These are phyloP conservation scores for Porcisia hertigi DNA, from an alignment of 208 protist species.

Conservation along the genomic window DNA sequence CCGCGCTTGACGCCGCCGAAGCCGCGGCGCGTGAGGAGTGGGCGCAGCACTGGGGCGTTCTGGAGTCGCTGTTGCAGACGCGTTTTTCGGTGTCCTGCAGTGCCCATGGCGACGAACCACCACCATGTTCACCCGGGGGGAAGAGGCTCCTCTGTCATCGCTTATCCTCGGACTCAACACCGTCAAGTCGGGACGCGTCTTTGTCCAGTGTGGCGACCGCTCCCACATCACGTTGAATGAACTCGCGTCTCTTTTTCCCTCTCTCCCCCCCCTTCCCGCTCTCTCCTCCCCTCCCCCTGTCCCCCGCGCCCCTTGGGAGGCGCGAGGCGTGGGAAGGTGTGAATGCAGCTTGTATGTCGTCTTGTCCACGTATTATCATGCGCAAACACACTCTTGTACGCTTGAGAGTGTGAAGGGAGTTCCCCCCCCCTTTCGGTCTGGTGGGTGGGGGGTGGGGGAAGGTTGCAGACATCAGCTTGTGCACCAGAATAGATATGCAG, in stretches of 20 bases:
- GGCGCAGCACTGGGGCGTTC: constrained; percentile 68
- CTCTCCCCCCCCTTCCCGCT: no score
- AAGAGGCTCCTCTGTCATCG: background rate
- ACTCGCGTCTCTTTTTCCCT: background rate
- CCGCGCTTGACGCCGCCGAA: constrained; percentile 24
- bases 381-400: background rate
- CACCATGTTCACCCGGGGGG: background rate
- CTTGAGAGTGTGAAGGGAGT: background rate
- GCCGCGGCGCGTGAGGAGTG: constrained; percentile 31
- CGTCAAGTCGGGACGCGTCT: constrained; percentile 1
- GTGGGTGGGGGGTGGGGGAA: background rate
- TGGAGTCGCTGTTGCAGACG: constrained; percentile 67
- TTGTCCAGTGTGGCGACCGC: background rate
- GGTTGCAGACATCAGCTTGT: no score
- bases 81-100: constrained; percentile 31
- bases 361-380: background rate
- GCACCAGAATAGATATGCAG: no score
- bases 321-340: background rate
- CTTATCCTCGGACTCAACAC: background rate
- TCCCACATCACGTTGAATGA: background rate
- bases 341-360: background rate
- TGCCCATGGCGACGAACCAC: constrained; percentile 10
- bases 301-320: no score
- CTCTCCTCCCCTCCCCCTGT: no score
- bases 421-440: no score